A percentile compares a stretch with the other conserved stretches of the same genome.
These are phyloP conservation scores for Schizothecium vesticola DNA, from an alignment of 495 filamentous ascomycete genomes.

Conservation along the genomic window DNA sequence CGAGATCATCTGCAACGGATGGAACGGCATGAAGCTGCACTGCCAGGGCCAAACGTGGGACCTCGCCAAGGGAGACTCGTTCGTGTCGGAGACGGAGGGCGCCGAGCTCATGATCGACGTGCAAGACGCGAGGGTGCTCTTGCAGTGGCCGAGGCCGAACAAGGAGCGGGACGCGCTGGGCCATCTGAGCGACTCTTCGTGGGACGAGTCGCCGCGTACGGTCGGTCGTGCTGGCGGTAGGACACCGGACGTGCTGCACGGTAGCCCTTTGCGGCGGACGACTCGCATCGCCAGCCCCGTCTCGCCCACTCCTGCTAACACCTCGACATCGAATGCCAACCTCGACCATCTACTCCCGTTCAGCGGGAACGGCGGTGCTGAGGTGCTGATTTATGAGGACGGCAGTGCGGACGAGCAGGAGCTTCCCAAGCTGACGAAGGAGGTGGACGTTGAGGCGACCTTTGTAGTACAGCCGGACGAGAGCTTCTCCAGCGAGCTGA, in stretches of 20 bases:
- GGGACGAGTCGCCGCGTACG: constrained; percentile 55
- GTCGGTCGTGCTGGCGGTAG: constrained; percentile 22
- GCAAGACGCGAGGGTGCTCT: constrained; percentile 80
- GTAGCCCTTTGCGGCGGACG: constrained; percentile 63
- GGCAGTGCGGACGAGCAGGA: constrained; percentile 43
- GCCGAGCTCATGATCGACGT: constrained; percentile 95
- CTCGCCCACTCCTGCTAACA: constrained; percentile 63
- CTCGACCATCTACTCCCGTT: constrained; percentile 28
- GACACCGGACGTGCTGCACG: constrained; percentile 37
- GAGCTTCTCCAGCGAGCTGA: constrained; percentile 54
- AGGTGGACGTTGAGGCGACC: constrained; percentile 16
- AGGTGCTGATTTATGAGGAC: constrained; percentile 56
- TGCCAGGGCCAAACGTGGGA: constrained; percentile 86
- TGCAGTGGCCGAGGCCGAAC: constrained; percentile 74
- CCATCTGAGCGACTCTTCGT: constrained; percentile 59
- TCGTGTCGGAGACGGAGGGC: constrained; percentile 82
- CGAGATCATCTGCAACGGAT: constrained; percentile 83
- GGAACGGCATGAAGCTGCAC: constrained; percentile 93
- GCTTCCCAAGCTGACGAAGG: constrained; percentile 23
- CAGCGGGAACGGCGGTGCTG: constrained; percentile 19
- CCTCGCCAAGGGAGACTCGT: constrained; percentile 79
- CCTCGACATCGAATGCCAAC: constrained; percentile 25
- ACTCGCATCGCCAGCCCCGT: constrained; percentile 61
- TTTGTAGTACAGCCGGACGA: constrained; percentile 36
- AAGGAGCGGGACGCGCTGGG: constrained; percentile 56